Conservation (phyloP, 176 grass and related monocot genomes). For the Hsuehochloa calcarea region DNA sequence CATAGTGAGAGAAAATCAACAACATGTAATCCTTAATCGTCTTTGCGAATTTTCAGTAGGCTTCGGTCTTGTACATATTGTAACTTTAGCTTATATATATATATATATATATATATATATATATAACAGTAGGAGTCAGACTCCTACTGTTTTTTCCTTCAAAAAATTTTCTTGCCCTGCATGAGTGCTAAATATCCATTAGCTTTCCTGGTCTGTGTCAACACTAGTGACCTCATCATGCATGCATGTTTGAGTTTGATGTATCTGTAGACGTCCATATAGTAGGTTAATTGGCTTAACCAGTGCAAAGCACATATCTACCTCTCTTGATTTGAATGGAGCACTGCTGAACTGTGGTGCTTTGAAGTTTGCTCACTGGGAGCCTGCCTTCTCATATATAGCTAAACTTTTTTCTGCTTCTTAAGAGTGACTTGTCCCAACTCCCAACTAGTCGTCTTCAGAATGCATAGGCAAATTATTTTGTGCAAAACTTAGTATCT, state of each 20-base stretch:
- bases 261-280: background rate
- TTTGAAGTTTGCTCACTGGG: background rate
- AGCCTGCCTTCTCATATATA: background rate
- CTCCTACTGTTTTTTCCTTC: too few relatives aligned
- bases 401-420: background rate
- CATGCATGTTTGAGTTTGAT: background rate
- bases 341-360: background rate
- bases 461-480: background rate
- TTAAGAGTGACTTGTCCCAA: background rate
- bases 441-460: background rate
- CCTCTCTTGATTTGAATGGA: background rate
- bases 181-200: background rate
- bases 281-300: background rate
- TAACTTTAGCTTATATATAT: too few relatives aligned
- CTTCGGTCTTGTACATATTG: too few relatives aligned
- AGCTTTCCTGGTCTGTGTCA: background rate
- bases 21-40: too few relatives aligned
- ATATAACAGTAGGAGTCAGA: too few relatives aligned
- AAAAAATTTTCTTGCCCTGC: background rate
- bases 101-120: too few relatives aligned
- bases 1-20: too few relatives aligned
- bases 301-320: background rate
- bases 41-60: too few relatives aligned
- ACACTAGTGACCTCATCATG: background rate
- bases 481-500: background rate